These are phyloP conservation scores for Aspergillus sergii DNA, from an alignment of 2,329 filamentous ascomycete species.

Conservation along the genomic window DNA sequence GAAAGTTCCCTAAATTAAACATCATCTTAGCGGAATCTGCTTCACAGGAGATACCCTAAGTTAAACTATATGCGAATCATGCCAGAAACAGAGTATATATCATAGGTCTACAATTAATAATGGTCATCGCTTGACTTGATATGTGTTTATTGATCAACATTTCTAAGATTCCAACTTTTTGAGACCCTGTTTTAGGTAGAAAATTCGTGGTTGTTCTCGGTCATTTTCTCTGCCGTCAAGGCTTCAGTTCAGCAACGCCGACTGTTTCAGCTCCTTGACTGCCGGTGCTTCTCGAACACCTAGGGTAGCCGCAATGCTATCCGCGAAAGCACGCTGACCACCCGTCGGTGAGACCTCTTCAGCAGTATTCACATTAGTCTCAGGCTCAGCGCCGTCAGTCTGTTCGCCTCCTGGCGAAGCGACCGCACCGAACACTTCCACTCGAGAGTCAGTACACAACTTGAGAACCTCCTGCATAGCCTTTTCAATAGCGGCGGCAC, in stretches of 20 bases:
- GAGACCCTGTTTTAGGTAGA: not conserved
- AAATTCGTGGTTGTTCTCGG: not conserved
- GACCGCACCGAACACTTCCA: constrained; percentile 66
- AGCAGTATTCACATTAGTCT: constrained; percentile 24
- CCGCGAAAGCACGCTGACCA: not conserved
- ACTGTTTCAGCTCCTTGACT: constrained; percentile 51
- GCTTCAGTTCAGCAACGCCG: constrained; percentile 39
- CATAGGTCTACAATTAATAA: not conserved
- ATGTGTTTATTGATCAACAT: not conserved
- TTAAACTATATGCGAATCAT: not conserved
- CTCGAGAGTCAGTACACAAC: constrained; percentile 66
- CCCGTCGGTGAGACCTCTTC: not conserved
- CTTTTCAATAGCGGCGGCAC: constrained; percentile 74
- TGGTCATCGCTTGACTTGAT: not conserved
- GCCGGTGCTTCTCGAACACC: constrained; percentile 50
- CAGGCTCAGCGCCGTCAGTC: constrained; percentile 24
- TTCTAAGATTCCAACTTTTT: not conserved
- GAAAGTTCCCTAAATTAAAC: not conserved
- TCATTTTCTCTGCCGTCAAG: not conserved
- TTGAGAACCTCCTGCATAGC: constrained; percentile 74
- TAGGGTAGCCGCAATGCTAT: constrained; percentile 1
- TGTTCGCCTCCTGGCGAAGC: constrained; percentile 15
- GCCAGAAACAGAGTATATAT: not conserved
- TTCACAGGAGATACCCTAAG: not conserved
- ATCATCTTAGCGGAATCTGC: not conserved